Evolutionary conservation across 768 basidiomycete species (phyloP).

Genomic region (Neoboletus subvelutipes): DNA sequence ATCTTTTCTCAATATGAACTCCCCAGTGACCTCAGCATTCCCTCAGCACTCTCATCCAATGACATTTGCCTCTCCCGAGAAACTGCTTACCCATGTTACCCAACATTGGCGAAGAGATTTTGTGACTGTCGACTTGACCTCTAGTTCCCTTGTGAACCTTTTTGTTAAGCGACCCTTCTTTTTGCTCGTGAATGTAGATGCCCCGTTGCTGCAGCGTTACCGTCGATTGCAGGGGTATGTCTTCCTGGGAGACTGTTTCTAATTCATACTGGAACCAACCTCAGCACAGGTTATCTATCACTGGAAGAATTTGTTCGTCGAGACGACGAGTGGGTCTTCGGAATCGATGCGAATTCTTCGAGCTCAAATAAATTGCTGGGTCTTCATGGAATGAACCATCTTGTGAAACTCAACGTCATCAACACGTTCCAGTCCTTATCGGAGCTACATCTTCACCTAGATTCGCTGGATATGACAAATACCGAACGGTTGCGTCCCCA

Average conservation of each 20-base stretch:
- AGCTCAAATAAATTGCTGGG: slow-evolving; percentile 17
- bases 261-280: slow-evolving; percentile 7
- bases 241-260: background rate
- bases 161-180: slow-evolving; percentile 91
- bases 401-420: slow-evolving; percentile 58
- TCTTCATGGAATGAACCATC: slow-evolving; percentile 35
- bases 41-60: slow-evolving; percentile 22
- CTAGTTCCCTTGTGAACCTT: slow-evolving; percentile 52
- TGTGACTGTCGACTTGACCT: slow-evolving; percentile 74
- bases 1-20: slow-evolving; percentile 23
- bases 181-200: slow-evolving; percentile 79
- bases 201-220: slow-evolving; percentile 72
- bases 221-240: slow-evolving; percentile 53
- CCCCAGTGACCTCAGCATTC: slow-evolving; percentile 16
- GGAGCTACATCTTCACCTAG: slow-evolving; percentile 63
- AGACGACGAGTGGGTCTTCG: slow-evolving; percentile 71
- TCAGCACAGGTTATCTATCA: slow-evolving; percentile 31
- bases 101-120: slow-evolving; percentile 76
- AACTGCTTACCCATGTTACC: slow-evolving; percentile 75
- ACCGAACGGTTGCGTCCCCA: slow-evolving; percentile 76
- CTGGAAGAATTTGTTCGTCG: slow-evolving; percentile 74
- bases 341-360: slow-evolving; percentile 29
- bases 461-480: slow-evolving; percentile 66
- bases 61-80: slow-evolving; percentile 45
- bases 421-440: slow-evolving; percentile 60